phyloP scores from a whole-genome alignment of 2,329 filamentous ascomycete genomes.

The Coniochaeta hoffmannii region DNA sequence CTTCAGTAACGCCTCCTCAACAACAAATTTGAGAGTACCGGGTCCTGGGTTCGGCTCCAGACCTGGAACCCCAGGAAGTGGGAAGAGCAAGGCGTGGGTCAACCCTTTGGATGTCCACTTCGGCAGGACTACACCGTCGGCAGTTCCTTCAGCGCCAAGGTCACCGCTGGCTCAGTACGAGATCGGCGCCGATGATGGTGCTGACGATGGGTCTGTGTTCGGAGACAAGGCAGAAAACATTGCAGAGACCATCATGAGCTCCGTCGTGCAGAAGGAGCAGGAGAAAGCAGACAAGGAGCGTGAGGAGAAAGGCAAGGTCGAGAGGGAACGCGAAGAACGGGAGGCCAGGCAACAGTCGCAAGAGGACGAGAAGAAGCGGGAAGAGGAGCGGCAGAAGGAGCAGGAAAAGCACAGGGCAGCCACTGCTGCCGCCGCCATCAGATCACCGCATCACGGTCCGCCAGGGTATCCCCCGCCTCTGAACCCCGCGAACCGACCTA shows the following conservation, averaged over 20 bases:
- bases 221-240: constrained; percentile 21
- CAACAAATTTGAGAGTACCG: constrained; percentile 16
- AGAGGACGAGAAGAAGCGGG: constrained; percentile 14
- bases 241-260: constrained; percentile 16
- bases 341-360: constrained; percentile 15
- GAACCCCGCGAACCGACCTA: background rate
- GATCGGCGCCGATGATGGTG: constrained; percentile 11
- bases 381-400: constrained; percentile 5
- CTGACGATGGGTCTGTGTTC: constrained; percentile 14
- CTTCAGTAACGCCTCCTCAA: constrained; percentile 23
- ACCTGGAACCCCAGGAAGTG: constrained; percentile 22
- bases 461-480: background rate
- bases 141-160: constrained; percentile 21
- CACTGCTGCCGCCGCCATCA: background rate
- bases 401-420: background rate
- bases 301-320: constrained; percentile 6
- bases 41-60: constrained; percentile 22
- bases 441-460: background rate
- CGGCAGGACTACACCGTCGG: constrained; percentile 18
- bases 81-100: constrained; percentile 31
- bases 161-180: constrained; percentile 35
- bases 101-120: constrained; percentile 43
- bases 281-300: constrained; percentile 9
- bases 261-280: constrained; percentile 15
- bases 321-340: constrained; percentile 13